Base-by-base conservation (phyloP, 768 basidiomycete genomes). In the Leccinum rimulosum region DNA sequence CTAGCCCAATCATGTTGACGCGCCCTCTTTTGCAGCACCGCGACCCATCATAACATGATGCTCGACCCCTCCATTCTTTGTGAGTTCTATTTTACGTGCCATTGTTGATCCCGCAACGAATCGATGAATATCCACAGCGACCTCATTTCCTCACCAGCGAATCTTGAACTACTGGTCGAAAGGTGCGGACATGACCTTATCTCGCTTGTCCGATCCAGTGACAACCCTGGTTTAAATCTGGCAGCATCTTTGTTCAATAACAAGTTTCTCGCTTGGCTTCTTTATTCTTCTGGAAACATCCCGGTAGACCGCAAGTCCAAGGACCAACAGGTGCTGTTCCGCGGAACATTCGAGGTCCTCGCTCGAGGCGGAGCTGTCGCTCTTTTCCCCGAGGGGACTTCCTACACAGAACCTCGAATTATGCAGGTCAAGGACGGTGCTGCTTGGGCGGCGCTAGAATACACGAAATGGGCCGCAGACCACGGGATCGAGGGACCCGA, bases 11-110 rank as follows among this genome's bases (percentile, higher is more conserved):
- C 50, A 68, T 54, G 56, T 49, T 70, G 22, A 70, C 52, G 14
- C 33, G 28, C 50, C 52, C 56, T 51, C 43, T 57, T 57, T 62
- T 57, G 51, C 69, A 93, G 91, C 40, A 84, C 89, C 3, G 89
- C 87, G 47, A 92, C 91, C 4, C 95, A 97, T 70, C 90, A 94
- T 68, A 98, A 97, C 72, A 96, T 95, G 94, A 94, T 93, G 81
- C 81, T 96, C 35, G 93, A 95, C 76, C 91, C 91, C 25, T 84
- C 84, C 38, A 76, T 91, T 57, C 78, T 95, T 19, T 93, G 91
- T 94, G 71, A 72, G 87, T 80, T 25, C 52, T 33, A 40, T 58
- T 52, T 62, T 53, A 58, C 54, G 55, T 57, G 55, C 60, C 50
- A 28, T 54, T 51, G 52, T 62, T 60, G 53, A 61, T 66, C 57